Evolutionary conservation across 2,329 filamentous ascomycete genomes (phyloP), one percentile per base, ranked within the genome.

Genomic region (Fusarium irregulare): DNA sequence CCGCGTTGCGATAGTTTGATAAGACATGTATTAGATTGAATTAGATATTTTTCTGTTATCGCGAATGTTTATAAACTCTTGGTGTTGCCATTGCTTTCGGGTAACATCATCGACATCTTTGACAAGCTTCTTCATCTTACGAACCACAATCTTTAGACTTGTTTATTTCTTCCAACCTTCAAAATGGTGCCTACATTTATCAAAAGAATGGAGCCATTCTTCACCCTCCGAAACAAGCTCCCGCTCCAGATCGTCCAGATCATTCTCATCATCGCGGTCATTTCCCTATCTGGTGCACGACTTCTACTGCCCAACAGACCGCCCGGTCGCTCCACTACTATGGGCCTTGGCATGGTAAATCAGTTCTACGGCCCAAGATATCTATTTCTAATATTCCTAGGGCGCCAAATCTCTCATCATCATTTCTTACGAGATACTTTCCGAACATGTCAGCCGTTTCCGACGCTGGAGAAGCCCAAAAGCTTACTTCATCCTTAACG

Each of bases 261-360:
- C 4, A 28, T 54, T 21, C n/a, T 59, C 34, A 56, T 59, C 40
- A 56, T 56, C 30, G 44, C n/a, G 1, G 67, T 71, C 4, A 42
- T 71, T 42, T 45, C 53, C 18, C 40, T 71, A 18, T 71, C 67
- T 1, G 67, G 46, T 14, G 67, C 61, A 5, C 68, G 68, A n/a
- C 49, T 71, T 37, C 13, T 60, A 7, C 28, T 71, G 34, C 66
- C 66, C 18, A 58, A 61, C 34, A 34, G 56, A 14, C 64, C 67
- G 13, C 53, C 37, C 7, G 68, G 68, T 54, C 67, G 68, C 16
- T 64, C 63, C 30, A 51, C 63, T 30, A 66, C 70, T 3, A 73
- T 73, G 48, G 65, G 64, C 12, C 58, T 72, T 14, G 69, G 60
- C 48, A 72, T 72, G 69, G 69, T n/a, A n/a, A n/a, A n/a, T n/a